Percentiles rank a stretch among this genome's conserved stretches.
Conservation (phyloP, 352 stramenopile genomes). For the Phytophthora constricta region DNA sequence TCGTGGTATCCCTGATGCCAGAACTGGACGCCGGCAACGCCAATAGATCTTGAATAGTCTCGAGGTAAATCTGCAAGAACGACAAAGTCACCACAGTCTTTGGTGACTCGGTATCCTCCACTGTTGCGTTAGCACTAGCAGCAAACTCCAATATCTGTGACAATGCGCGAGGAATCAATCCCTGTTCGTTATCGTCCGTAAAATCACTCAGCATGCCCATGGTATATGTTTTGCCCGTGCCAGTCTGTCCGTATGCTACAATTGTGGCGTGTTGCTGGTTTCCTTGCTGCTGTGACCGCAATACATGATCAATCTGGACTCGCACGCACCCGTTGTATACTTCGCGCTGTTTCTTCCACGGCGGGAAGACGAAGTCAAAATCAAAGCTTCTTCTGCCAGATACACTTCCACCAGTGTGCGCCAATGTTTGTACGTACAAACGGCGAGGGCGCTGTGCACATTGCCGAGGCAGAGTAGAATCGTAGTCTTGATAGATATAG, state of each 20-base stretch:
- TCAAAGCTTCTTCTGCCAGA: conserved; percentile 55
- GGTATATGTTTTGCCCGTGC: conserved; percentile 80
- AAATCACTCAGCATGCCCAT: conserved; percentile 71
- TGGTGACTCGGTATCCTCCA: not conserved
- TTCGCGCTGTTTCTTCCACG: conserved; percentile 52
- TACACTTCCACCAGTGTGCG: conserved; percentile 1
- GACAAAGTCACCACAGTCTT: conserved; percentile 48
- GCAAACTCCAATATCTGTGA: conserved; percentile 54
- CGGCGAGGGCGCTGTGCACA: conserved; percentile 31
- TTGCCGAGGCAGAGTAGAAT: conserved; percentile 24
- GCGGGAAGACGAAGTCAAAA: conserved; percentile 71
- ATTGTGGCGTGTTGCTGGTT: conserved; percentile 51
- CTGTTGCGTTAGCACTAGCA: conserved; percentile 19
- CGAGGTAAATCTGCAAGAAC: conserved; percentile 83
- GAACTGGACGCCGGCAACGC: conserved; percentile 24
- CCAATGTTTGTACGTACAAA: conserved; percentile 32
- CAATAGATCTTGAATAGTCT: conserved; percentile 71
- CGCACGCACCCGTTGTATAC: conserved; percentile 56
- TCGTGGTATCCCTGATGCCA: not conserved
- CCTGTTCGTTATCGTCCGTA: conserved; percentile 38
- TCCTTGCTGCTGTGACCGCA: conserved; percentile 32
- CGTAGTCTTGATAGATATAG: conserved; percentile 13
- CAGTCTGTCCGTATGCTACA: conserved; percentile 77
- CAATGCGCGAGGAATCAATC: conserved; percentile 72
- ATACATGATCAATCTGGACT: conserved; percentile 49